phyloP scores from a whole-genome alignment of 176 grass and related monocot species.

The Cenchrus purpureus region DNA sequence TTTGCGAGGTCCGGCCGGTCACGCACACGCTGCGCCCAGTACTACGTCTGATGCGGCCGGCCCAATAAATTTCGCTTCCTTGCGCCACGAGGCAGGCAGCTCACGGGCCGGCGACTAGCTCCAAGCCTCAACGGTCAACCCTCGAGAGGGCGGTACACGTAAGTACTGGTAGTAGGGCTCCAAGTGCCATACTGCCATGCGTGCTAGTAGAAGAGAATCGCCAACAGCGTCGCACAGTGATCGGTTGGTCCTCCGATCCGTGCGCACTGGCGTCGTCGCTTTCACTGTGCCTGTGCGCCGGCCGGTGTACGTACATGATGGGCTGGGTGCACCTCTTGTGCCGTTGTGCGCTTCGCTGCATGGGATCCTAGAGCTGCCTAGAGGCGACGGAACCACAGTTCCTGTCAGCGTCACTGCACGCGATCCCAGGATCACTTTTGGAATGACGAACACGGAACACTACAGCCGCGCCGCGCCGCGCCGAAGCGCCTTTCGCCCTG shows the following conservation, averaged over 20 bases:
- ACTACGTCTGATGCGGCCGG: not conserved
- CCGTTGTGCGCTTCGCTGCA: not conserved
- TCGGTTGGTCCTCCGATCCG: not conserved
- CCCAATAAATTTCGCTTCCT: constrained; percentile 18
- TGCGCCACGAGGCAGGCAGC: constrained; percentile 12
- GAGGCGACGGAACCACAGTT: constrained; percentile 9
- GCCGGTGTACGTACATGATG: not conserved
- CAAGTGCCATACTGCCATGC: not conserved
- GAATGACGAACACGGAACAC: not conserved
- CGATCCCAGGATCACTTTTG: not conserved
- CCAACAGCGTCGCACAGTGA: no score
- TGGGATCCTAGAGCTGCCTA: not conserved
- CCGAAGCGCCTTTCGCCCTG: not conserved
- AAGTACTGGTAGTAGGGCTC: not conserved
- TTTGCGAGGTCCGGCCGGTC: not conserved
- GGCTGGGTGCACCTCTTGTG: not conserved
- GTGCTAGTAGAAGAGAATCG: not conserved
- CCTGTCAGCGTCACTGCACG: constrained; percentile 7
- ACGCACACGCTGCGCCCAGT: not conserved
- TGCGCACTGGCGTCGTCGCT: not conserved
- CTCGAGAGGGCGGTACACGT: no score
- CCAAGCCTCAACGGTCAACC: constrained; percentile 16
- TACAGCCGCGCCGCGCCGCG: not conserved
- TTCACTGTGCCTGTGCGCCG: not conserved
- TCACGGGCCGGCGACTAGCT: not conserved